These are phyloP conservation scores for Aspergillus japonicus DNA, from an alignment of 2,329 filamentous ascomycete genomes.

Conservation along the genomic window DNA sequence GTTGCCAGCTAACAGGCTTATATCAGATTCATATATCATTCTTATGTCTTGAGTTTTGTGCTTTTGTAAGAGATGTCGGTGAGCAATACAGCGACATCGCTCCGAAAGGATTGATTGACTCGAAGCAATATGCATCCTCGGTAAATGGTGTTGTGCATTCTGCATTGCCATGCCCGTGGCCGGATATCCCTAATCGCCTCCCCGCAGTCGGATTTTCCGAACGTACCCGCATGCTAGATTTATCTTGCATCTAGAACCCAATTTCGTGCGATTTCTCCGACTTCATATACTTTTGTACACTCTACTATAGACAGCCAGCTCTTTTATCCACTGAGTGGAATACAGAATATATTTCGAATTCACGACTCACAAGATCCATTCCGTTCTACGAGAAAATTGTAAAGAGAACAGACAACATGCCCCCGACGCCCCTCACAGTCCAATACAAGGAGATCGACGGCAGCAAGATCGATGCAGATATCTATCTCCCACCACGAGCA, in stretches of 20 bases:
- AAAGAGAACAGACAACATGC: slow-evolving; percentile 6
- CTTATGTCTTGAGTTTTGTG: too few species aligned
- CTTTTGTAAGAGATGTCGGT: too few species aligned
- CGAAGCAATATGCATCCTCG: background rate
- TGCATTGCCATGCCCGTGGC: background rate
- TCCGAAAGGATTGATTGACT: background rate
- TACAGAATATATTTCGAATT: too few species aligned
- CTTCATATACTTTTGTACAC: background rate
- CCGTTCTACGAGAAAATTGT: slow-evolving; percentile 39
- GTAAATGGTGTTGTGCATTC: background rate
- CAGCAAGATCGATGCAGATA: slow-evolving; percentile 26
- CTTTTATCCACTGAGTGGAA: too few species aligned
- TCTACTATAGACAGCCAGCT: too few species aligned
- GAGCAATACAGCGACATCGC: too few species aligned
- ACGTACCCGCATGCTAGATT: background rate
- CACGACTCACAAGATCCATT: too few species aligned
- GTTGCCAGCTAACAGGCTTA: too few species aligned
- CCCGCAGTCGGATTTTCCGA: background rate
- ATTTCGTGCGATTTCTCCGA: background rate
- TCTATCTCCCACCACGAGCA: slow-evolving; percentile 24
- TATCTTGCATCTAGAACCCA: background rate
- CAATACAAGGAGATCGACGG: slow-evolving; percentile 25
- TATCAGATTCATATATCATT: too few species aligned
- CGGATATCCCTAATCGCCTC: background rate
- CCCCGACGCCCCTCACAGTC: slow-evolving; percentile 19